Conservation (phyloP, 2,329 filamentous ascomycete species). For the Aspergillus tanneri region DNA sequence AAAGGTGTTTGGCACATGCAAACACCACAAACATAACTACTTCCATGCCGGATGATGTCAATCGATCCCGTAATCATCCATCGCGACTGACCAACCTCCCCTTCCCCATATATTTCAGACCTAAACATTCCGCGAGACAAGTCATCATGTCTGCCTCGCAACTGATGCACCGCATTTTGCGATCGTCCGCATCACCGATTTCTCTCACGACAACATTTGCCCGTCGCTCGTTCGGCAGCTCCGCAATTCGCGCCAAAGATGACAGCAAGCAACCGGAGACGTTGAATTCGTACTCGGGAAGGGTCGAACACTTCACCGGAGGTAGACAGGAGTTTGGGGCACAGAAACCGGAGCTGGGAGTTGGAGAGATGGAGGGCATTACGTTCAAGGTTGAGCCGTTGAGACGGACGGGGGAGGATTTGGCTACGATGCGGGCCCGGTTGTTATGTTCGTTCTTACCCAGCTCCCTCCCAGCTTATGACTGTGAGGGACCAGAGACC, state of each 20-base stretch:
- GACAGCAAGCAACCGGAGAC: constrained; percentile 57
- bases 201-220: constrained; percentile 27
- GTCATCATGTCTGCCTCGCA: constrained; percentile 49
- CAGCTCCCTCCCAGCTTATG: background rate
- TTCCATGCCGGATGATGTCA: constrained; percentile 43
- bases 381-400: constrained; percentile 89
- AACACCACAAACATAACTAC: constrained; percentile 38
- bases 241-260: constrained; percentile 33
- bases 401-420: constrained; percentile 77
- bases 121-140: background rate
- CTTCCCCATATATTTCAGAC: constrained; percentile 2
- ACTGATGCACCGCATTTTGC: constrained; percentile 46
- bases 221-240: constrained; percentile 33
- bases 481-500: too few species aligned
- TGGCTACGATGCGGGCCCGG: constrained; percentile 81
- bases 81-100: constrained; percentile 1
- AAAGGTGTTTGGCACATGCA: constrained; percentile 26
- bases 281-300: constrained; percentile 59
- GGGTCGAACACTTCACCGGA: constrained; percentile 65
- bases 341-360: constrained; percentile 66
- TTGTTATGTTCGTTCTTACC: constrained; percentile 60
- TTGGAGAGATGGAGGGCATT: constrained; percentile 84
- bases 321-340: constrained; percentile 57
- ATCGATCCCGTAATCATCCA: constrained; percentile 33
- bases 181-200: constrained; percentile 34